Evolutionary conservation across 164 flowering plant species (phyloP), one percentile per base, ranked within the genome.

Genomic region (Vitis vinifera): DNA sequence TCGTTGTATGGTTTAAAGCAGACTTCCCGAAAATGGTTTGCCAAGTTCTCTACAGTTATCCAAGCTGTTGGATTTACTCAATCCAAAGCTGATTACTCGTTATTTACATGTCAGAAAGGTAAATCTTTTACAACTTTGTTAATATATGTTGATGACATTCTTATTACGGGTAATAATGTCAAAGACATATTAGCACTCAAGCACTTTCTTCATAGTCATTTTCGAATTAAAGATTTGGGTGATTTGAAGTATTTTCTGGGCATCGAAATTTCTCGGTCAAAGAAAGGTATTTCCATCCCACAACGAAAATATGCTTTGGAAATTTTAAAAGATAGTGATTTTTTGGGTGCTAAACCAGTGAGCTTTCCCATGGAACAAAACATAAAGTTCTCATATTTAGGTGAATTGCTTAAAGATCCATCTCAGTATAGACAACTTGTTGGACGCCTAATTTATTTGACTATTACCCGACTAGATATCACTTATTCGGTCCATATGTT

Each of bases 301-400:
- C 27, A 23, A 23, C 0, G 27, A 23, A 23, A 23, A 23, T 23
- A 23, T 23, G 27, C 27, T 23, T 23, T 23, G 27, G 27, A 23
- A 23, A 23, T 0, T 23, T 23, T 23, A 23, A 23, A 23, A 23
- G 27, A 23, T 23, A 1, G 27, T 23, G 27, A 0, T 23, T 23
- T 23, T 23, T 23, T 23, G 27, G 27, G 1, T 23, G 27, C 27
- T 49, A 31, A 56, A 47, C 75, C 69, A 0, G 68, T 48, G 10
- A 8, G 49, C 8, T 64, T 61, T 66, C 77, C 74, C 11, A 70
- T 65, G 19, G 66, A 70, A 30, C 62, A 70, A 75, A 59, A 66
- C 14, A 3, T 59, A 5, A 67, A 67, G 64, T 13, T 73, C n/a
- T 37, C 55, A 1, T 8, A 19, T 29, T 1, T 0, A 29, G 71